Evolutionary conservation across 352 stramenopile species (phyloP), one percentile per base, ranked within the genome.

Genomic region (Phytophthora europaea): DNA sequence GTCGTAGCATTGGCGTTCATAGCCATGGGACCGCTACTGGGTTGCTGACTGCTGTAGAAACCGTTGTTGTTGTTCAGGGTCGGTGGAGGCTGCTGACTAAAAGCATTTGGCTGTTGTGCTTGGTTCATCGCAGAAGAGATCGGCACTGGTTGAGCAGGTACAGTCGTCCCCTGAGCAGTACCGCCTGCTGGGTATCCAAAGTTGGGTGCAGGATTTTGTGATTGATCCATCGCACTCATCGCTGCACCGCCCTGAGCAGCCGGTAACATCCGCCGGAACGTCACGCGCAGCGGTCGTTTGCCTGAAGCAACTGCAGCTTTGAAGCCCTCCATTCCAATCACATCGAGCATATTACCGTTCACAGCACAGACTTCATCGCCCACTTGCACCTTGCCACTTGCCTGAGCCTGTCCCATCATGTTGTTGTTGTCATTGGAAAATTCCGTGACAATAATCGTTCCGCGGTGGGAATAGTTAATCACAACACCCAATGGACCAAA

Each of bases 321-420:
- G 58, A 96, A 96, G 0, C 87, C 87, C 66, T 95, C 88, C 83
- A 96, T 94, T 2, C 87, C 87, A 56, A 93, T 92, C 23, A 80
- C 76, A 20, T 89, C 83, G 12, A 96, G 61, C 10, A 72, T 76
- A 13, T 83, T 81, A 4, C 82, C 83, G 67, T 95, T 95, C 20
- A 96, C 84, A 7, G 90, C 90, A 59, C 88, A 93, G 2, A 96
- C 83, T 72, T 94, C 84, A 45, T 96, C 90, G 7, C 87, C 87
- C 6, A 96, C 80, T 15, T 78, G 67, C 12, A 96, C 72, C 48
- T 93, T 91, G 2, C 88, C 90, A 4, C 84, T 93, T 18, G 78
- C 77, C 60, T 94, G 79, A 33, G 90, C 88, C 48, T 96, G 90
- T 10, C 88, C 88, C 63, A 94, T 89, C 58, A 80, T 73, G 5